Base-by-base conservation (phyloP, 352 stramenopile species). In the Pythium plurisporium region DNA sequence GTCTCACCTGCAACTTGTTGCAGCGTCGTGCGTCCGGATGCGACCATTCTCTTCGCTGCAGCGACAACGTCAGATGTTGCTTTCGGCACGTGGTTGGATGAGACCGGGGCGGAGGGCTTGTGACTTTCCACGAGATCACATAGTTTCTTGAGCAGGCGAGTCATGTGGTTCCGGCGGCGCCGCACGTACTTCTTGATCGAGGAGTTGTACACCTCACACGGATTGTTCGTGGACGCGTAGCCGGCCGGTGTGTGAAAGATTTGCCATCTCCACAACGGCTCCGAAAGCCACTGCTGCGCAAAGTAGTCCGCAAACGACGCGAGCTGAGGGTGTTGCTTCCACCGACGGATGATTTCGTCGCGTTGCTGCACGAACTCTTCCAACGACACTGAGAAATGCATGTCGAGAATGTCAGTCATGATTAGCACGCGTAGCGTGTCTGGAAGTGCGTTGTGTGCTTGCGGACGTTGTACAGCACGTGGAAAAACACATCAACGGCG, bases 401-500 rank as follows among this genome's bases (percentile, higher is more conserved):
- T 41, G 34, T 19, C 34, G 34, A 19, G 5, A 19, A 54, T 54
- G 46, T 22, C 44, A 17, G 11, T 33, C 47, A 55, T 55, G 31
- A 44, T 42, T 7, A 44, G 11, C 5, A 36, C 19, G n/a, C 37
- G 25, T 1, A 33, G 27, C 23, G 46, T 5, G 3, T 20, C 3
- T 12, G 27, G 14, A 6, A 69, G 31, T 69, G 43, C 17, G 17
- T 12, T 9, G 51, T 59, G 8, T 48, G 42, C 25, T 69, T 65
- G 6, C 51, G 50, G 3, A 65, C 50, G 38, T 69, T 65, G 50
- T 62, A 65, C 3, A 69, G 27, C 4, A 65, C 55, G 33, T 69
- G 62, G 49, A 69, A 69, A 44, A 62, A 15, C 45, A 64, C 55
- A 65, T 62, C 34, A 62, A n/a, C n/a, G 30, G 30, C 30, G 30